Evolutionary conservation across 140 eudicot species (phyloP).

Genomic region (Flaveria floridana): DNA sequence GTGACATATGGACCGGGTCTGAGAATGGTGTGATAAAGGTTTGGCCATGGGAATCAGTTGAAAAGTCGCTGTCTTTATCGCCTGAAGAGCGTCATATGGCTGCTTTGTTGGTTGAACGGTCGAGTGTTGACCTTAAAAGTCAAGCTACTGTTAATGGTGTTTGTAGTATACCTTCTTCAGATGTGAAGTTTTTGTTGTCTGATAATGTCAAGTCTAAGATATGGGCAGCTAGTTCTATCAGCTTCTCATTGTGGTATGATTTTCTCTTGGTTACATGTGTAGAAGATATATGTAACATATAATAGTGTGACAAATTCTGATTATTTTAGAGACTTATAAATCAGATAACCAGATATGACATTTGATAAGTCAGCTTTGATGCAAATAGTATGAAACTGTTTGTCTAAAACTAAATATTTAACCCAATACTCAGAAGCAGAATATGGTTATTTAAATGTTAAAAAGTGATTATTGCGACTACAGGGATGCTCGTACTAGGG

Average conservation of each 20-base stretch:
- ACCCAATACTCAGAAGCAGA: neutral
- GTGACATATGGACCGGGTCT: conserved; percentile 91
- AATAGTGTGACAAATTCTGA: neutral
- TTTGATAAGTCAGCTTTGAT: neutral
- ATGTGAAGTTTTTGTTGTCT: conserved; percentile 71
- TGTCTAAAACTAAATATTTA: neutral
- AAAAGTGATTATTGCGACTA: conserved; percentile 19
- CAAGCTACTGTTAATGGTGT: conserved; percentile 92
- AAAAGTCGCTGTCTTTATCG: conserved; percentile 82
- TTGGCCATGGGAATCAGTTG: conserved; percentile 96
- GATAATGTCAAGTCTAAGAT: conserved; percentile 71
- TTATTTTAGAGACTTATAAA: neutral
- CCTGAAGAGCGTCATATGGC: conserved; percentile 98
- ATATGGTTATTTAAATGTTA: neutral
- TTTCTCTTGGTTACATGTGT: conserved; percentile 14
- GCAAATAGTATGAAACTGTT: neutral
- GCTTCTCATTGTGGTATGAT: conserved; percentile 82
- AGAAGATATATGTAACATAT: neutral
- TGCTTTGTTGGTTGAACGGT: conserved; percentile 86
- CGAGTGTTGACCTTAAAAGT: conserved; percentile 72
- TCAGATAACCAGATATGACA: neutral
- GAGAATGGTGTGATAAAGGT: conserved; percentile 83
- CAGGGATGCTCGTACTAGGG: conserved; percentile 99
- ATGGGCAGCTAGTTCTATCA: conserved; percentile 79
- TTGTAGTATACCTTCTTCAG: conserved; percentile 77